Base-by-base conservation (phyloP, 2,329 filamentous ascomycete genomes). In the Nigrospora osmanthi region DNA sequence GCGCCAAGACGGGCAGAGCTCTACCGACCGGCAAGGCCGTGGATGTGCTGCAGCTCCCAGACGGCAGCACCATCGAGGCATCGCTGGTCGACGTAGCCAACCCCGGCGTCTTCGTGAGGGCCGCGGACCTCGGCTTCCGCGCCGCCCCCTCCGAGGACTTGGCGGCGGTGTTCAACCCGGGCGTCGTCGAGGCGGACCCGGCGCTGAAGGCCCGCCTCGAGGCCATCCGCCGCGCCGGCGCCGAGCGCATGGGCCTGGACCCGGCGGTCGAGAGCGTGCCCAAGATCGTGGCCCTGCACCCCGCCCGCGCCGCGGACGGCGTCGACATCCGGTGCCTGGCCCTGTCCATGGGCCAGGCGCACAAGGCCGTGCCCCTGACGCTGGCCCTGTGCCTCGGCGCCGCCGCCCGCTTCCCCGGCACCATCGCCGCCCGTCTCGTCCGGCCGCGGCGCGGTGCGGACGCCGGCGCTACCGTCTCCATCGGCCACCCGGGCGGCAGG, bases 401-500 rank as follows among this genome's bases (percentile, higher is more conserved):
- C 0, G 67, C 67, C 1, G 58, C 61, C 7, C 60, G 61, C 34
- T 58, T 70, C 9, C 56, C 58, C 1, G 71, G 69, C 0, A 75
- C 70, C 0, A 54, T 73, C 6, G 66, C 69, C 0, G 54, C 61
- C n/a, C 52, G 58, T 35, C 51, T 70, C 28, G 47, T 60, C 9
- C 51, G 50, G 1, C 45, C n/a, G n/a, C n/a, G 51, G 0, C 44
- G 46, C 14, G 42, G 49, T 0, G 54, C 53, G 12, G 54, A 11
- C 17, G 32, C 5, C 11, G 23, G 38, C n/a, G 33, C 54, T 12
- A 46, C 62, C 4, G 56, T 74, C 4, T 60, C 63, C 14, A 70
- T 76, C 31, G 69, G 60, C 3, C 72, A 76, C 49, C 70, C 73
- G 0, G 70, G 68, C 33, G 72, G 72, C 2, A 62, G 49, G 38